A percentile compares a stretch with the other conserved stretches of the same genome.
phyloP scores from a whole-genome alignment of 352 stramenopile species.

The Globisporangium okanoganense region DNA sequence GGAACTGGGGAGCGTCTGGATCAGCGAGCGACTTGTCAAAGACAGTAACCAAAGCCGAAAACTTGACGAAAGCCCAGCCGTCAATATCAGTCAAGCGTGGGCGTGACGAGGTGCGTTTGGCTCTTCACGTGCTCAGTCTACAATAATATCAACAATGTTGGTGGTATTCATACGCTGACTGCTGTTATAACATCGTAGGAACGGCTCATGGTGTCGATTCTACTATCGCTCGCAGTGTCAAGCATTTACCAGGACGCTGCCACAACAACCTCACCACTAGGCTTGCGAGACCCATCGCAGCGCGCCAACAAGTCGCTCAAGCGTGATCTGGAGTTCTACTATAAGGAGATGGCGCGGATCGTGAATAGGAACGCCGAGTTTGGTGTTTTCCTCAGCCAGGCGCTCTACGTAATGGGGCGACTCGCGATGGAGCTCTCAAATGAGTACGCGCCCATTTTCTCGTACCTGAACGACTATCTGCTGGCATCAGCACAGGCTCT shows the following conservation, averaged over 20 bases:
- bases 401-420: conserved; percentile 40
- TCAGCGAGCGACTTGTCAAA: background rate
- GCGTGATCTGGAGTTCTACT: conserved; percentile 72
- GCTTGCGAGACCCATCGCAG: background rate
- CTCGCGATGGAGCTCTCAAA: conserved; percentile 41
- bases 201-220: conserved; percentile 28
- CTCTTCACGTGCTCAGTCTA: background rate
- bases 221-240: conserved; percentile 25
- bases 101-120: conserved; percentile 10
- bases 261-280: background rate
- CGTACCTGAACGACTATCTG: conserved; percentile 39
- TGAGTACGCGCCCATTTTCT: conserved; percentile 53
- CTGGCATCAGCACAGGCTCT: conserved; percentile 21
- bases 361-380: conserved; percentile 20
- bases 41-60: background rate
- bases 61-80: background rate
- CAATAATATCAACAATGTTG: background rate
- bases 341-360: conserved; percentile 57
- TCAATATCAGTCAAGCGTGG: background rate
- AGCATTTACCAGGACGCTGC: conserved; percentile 24
- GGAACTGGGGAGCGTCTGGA: conserved; percentile 12
- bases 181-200: conserved; percentile 6
- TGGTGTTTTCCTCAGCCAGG: conserved; percentile 33
- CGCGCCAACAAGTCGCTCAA: conserved; percentile 41
- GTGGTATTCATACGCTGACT: background rate